These are phyloP conservation scores for Macrophomina pseudophaseolina DNA, from an alignment of 2,329 filamentous ascomycete species.

Conservation along the genomic window DNA sequence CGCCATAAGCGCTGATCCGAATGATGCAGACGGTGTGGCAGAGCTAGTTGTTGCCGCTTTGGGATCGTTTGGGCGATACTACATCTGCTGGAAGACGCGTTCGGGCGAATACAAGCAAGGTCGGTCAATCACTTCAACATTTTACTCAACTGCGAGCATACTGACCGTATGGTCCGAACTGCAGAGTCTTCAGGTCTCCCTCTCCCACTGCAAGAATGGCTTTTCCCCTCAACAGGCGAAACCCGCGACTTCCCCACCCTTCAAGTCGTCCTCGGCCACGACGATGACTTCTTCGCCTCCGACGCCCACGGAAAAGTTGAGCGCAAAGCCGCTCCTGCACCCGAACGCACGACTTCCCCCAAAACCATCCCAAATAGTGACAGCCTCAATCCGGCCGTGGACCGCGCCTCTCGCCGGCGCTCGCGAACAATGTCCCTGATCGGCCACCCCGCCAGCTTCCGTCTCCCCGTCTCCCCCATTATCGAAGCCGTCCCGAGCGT, in stretches of 20 bases:
- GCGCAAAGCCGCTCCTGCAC: constrained; percentile 38
- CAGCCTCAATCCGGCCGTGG: constrained; percentile 11
- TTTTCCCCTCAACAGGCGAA: constrained; percentile 39
- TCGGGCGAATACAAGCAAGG: constrained; percentile 44
- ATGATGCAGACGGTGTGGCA: constrained; percentile 42
- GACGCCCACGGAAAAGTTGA: constrained; percentile 46
- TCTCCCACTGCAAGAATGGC: constrained; percentile 38
- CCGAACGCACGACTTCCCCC: constrained; percentile 30
- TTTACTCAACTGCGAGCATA: background rate
- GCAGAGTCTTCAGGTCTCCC: constrained; percentile 45
- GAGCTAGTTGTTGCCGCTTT: constrained; percentile 47
- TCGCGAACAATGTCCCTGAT: constrained; percentile 40
- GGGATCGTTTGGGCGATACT: constrained; percentile 48
- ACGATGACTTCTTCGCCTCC: constrained; percentile 48
- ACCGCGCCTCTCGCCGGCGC: constrained; percentile 34
- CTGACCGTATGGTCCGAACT: background rate
- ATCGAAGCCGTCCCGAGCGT: background rate
- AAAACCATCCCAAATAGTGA: constrained; percentile 27
- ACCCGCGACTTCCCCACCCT: constrained; percentile 42
- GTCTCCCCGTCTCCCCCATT: constrained; percentile 30
- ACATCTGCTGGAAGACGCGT: constrained; percentile 46
- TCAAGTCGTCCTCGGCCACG: constrained; percentile 46
- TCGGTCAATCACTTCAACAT: constrained; percentile 27
- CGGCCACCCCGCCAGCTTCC: constrained; percentile 35
- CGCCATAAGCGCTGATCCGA: constrained; percentile 39